phyloP scores from a whole-genome alignment of 2,329 filamentous ascomycete genomes.

The Aureobasidium melanogenum region DNA sequence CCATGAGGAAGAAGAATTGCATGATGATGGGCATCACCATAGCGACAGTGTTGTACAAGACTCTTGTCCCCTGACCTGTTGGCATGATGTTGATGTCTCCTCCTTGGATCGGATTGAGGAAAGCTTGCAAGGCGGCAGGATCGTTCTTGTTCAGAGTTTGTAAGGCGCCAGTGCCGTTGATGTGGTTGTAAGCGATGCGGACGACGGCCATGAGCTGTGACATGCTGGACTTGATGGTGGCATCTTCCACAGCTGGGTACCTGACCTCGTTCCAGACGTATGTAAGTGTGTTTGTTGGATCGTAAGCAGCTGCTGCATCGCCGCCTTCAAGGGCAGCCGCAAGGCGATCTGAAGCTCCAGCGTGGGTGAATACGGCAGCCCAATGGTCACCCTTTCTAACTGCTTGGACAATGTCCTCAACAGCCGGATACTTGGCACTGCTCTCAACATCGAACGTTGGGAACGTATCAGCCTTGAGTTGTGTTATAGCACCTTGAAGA shows the following conservation, averaged over 20 bases:
- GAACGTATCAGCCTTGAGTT: not conserved
- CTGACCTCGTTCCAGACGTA: slow-evolving; percentile 40
- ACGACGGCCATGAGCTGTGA: slow-evolving; percentile 27
- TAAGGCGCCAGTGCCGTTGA: slow-evolving; percentile 25
- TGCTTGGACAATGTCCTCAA: slow-evolving; percentile 17
- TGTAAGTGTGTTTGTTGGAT: slow-evolving; percentile 28
- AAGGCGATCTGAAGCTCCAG: slow-evolving; percentile 32
- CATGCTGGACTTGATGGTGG: slow-evolving; percentile 25
- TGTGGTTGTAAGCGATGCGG: slow-evolving; percentile 26
- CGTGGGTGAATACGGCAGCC: slow-evolving; percentile 22
- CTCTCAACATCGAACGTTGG: not conserved
- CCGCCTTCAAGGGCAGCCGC: slow-evolving; percentile 28
- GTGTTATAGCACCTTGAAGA: not conserved
- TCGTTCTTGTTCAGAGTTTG: slow-evolving; percentile 21
- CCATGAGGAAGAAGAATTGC: slow-evolving; percentile 41
- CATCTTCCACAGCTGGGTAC: slow-evolving; percentile 32
- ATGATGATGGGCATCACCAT: slow-evolving; percentile 39
- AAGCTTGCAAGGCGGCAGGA: slow-evolving; percentile 25
- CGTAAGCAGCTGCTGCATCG: slow-evolving; percentile 27
- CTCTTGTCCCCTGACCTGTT: slow-evolving; percentile 33
- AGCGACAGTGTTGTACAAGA: slow-evolving; percentile 38
- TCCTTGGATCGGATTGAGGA: slow-evolving; percentile 32
- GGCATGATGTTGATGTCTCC: slow-evolving; percentile 31
- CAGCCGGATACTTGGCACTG: slow-evolving; percentile 8
- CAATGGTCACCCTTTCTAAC: slow-evolving; percentile 23